Evolutionary conservation across 1,139 yeast genomes (phyloP), one percentile per base, ranked within the genome.

Genomic region (Geotrichum australiense): DNA sequence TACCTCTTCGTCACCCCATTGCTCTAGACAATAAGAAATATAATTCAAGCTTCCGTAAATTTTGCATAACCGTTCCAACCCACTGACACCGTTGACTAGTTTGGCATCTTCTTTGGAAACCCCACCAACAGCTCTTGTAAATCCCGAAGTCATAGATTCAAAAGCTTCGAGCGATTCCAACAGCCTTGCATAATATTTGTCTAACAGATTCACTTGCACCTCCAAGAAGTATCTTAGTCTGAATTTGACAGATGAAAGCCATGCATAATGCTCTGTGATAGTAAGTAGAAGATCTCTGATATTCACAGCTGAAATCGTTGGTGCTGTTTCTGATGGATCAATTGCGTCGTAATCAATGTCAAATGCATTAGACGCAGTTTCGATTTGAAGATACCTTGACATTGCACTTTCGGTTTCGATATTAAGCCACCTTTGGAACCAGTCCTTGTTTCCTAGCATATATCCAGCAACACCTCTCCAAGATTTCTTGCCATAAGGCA

Each of bases 201-300:
- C 81, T 19, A 86, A 58, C 34, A 87, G 58, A 24, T 69, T 69
- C 37, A 86, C 61, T 56, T 86, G 94, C 27, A 86, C 77, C 20
- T 76, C 76, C 7, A 84, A 74, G 21, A 84, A 73, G 45, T 80
- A 80, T 53, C 76, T 73, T 42, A 84, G 65, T 53, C 86, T 85
- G 54, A 74, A 80, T 44, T 75, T 76, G 31, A 76, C 73, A 20
- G 83, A 67, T 18, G 71, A 68, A 43, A 79, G 61, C 11, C 79
- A 68, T 31, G 69, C 63, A 53, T 79, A 81, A 50, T 79, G 82
- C 31, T 68, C 69, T 5, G 85, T 83, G 32, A 85, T 69, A 40
- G 78, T 79, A 47, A 80, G 80, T 27, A 87, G 65, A 25, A 87
- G 63, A 49, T 76, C 78, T 32, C 71, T 71, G 46, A 84, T 56